A percentile compares a stretch with the other conserved stretches of the same genome.
Evolutionary conservation across 2,329 filamentous ascomycete species (phyloP).

Genomic region (Beauveria brongniartii): DNA sequence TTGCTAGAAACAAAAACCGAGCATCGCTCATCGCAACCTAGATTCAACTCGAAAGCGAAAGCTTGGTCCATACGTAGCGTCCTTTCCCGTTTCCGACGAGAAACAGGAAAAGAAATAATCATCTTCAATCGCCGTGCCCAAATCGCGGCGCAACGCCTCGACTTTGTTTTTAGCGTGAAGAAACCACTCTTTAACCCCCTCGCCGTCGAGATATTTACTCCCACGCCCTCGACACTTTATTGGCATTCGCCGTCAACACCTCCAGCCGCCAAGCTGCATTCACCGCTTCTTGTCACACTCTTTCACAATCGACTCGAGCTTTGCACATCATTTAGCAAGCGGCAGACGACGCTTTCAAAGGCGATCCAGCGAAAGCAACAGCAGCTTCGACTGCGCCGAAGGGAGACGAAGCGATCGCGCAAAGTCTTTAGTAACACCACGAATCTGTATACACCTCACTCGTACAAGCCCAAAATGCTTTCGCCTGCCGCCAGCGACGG

Average conservation of each 20-base stretch:
- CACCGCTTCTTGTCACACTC: conserved; percentile 58
- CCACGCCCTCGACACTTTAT: not conserved
- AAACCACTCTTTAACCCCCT: not conserved
- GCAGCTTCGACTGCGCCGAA: conserved; percentile 25
- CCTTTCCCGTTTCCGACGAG: not conserved
- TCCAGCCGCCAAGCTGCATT: conserved; percentile 58
- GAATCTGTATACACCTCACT: conserved; percentile 36
- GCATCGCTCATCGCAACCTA: not conserved
- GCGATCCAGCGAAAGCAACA: conserved; percentile 25
- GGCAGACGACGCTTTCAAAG: conserved; percentile 11
- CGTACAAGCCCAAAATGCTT: conserved; percentile 40
- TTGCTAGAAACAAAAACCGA: not conserved
- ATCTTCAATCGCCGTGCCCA: not conserved
- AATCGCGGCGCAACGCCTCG: not conserved
- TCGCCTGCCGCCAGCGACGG: conserved; percentile 27
- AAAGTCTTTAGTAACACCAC: conserved; percentile 32
- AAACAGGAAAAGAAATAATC: conserved; percentile 5
- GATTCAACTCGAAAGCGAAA: not conserved
- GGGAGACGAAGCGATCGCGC: conserved; percentile 27
- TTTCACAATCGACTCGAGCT: conserved; percentile 35
- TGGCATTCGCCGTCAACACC: not conserved
- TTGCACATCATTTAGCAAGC: conserved; percentile 16
- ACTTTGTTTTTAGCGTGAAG: conserved; percentile 6
- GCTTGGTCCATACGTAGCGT: conserved; percentile 1
- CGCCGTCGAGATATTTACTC: not conserved